A percentile compares a stretch with the other conserved stretches of the same genome.
These are phyloP conservation scores for Lepidium didymum DNA, from an alignment of 345 rosid genomes.

Conservation along the genomic window DNA sequence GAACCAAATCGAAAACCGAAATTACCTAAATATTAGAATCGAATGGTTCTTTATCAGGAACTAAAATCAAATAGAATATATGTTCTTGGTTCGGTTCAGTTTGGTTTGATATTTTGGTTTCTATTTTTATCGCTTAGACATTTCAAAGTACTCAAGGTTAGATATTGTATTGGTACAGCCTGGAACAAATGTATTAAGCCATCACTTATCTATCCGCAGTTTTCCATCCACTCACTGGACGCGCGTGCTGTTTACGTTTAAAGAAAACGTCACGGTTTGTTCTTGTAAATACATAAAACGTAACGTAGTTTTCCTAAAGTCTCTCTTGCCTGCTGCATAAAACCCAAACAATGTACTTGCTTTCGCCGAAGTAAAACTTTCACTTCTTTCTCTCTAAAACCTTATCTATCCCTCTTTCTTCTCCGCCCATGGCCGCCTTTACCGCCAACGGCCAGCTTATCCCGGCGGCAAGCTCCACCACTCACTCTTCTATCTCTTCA, in stretches of 20 bases:
- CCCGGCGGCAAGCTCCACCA: conserved; percentile 24
- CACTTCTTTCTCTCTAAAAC: conserved; percentile 19
- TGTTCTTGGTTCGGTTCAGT: too few relatives aligned
- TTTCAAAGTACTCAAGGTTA: background rate
- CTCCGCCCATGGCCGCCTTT: conserved; percentile 40
- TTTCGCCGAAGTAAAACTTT: conserved; percentile 11
- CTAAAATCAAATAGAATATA: too few relatives aligned
- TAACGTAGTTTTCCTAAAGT: background rate
- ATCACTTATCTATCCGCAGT: background rate
- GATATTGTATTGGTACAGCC: background rate
- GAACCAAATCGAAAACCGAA: too few relatives aligned
- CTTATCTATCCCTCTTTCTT: conserved; percentile 18
- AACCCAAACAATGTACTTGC: conserved; percentile 1
- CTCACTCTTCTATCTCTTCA: background rate
- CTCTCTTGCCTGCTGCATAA: background rate
- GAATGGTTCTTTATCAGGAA: too few relatives aligned
- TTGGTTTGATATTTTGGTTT: too few relatives aligned
- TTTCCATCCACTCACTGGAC: background rate
- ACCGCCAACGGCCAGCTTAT: conserved; percentile 33
- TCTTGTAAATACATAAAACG: background rate
- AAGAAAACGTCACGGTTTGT: background rate
- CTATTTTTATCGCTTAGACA: background rate
- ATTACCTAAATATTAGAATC: too few relatives aligned
- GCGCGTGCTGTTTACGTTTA: background rate
- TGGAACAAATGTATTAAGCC: background rate